A percentile compares a stretch with the other conserved stretches of the same genome.
Evolutionary conservation across 202 grass and related monocot genomes (phyloP).

Genomic region (Setaria italica): DNA sequence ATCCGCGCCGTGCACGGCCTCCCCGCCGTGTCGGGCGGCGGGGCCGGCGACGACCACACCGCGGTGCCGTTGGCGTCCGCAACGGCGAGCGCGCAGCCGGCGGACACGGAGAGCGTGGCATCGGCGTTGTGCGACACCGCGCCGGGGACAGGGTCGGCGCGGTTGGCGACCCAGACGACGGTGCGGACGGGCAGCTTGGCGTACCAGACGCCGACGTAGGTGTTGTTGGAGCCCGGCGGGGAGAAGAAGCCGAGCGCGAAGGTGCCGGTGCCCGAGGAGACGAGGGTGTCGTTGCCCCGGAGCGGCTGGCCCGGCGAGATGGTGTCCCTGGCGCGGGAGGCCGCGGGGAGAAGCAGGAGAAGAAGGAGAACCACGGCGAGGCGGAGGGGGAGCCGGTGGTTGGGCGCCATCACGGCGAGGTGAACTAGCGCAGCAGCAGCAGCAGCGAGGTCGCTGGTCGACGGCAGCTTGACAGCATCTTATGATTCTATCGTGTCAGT

Average conservation of each 20-base stretch:
- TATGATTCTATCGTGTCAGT: neutral
- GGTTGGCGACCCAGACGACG: constrained; percentile 86
- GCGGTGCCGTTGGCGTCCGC: constrained; percentile 38
- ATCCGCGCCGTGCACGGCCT: constrained; percentile 56
- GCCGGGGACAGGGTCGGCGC: constrained; percentile 43
- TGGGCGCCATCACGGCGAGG: constrained; percentile 25
- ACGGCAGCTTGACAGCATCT: neutral
- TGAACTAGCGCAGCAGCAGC: neutral
- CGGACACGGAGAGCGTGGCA: constrained; percentile 42
- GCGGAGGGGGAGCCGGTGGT: constrained; percentile 3
- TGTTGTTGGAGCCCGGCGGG: constrained; percentile 47
- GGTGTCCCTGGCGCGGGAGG: constrained; percentile 45
- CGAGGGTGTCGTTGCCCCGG: constrained; percentile 51
- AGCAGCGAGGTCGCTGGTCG: neutral
- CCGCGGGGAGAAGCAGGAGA: constrained; percentile 33
- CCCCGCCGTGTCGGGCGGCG: neutral
- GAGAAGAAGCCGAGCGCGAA: constrained; percentile 77
- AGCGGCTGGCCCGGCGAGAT: constrained; percentile 56
- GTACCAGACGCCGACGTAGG: constrained; percentile 72
- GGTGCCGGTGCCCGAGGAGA: constrained; percentile 55
- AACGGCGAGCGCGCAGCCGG: constrained; percentile 47
- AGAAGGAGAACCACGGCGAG: neutral
- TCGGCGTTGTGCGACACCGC: neutral
- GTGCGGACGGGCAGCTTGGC: constrained; percentile 45
- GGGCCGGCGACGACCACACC: constrained; percentile 42